Base-by-base conservation (phyloP, 208 protist genomes). In the Porcisia deanei region DNA sequence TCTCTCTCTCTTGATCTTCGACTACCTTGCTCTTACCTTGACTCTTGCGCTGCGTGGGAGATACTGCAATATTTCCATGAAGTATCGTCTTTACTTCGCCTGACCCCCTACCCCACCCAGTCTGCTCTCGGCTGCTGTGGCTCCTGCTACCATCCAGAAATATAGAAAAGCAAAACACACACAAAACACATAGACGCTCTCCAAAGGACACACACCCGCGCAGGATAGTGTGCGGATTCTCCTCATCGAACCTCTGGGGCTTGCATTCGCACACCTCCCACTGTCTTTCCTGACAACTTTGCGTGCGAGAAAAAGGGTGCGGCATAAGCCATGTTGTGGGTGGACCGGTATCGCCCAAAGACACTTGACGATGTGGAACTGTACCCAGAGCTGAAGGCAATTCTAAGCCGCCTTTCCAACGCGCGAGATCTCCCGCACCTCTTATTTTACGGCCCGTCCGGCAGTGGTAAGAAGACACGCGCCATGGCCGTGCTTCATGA, bases 271-370 rank as follows among this genome's bases (percentile, higher is more conserved):
- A 49, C 16, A 3, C 14, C 1, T n/a, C 22, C 20, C 8, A 16
- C 20, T 5, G 7, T 37, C 34, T 30, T 47, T 34, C 34, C n/a
- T 10, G 39, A 5, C 22, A 52, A 6, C 3, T 67, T 3, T 52
- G 39, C 18, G 9, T 37, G 41, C 18, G 63, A n/a, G 37, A n/a
- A 37, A 43, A 41, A 30, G 20, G 3, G 39, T 6, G 63, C 18
- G 41, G 63, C 22, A 58, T 72, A 25, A 60, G 53, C 43, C 39
- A 99, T 99, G 95, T 81, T 99, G 69, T 99, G 98, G 98, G 97
- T 99, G 22, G 99, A 99, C 86, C 98, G 99, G 82, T 94, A 99
- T 86, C 91, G 99, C n/a, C 99, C 99, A 25, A 94, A 91, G 43
- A 91, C 86, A n/a, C 88, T 99, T 2, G 89, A 94, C 16, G 84